These are phyloP conservation scores for Acanthamoeba castellanii DNA, from an alignment of 208 protist genomes.

Conservation along the genomic window DNA sequence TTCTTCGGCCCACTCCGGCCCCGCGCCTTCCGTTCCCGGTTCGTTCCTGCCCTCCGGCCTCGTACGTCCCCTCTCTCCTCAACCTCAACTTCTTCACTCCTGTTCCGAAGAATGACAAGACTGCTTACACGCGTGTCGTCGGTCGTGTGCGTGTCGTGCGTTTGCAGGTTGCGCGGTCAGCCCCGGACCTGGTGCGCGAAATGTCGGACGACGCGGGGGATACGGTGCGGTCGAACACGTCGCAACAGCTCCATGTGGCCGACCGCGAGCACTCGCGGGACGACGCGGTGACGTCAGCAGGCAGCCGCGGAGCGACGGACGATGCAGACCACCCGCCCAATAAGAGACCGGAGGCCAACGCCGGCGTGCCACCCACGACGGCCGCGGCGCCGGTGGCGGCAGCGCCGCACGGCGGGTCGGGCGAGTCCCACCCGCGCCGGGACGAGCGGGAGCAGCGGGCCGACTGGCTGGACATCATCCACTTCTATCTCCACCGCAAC, in stretches of 20 bases:
- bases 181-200: constrained; percentile 2
- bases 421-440: background rate
- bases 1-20: too few species aligned
- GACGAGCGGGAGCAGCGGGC: constrained; percentile 40
- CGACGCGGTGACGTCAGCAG: background rate
- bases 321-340: background rate
- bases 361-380: background rate
- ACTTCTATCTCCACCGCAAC: constrained; percentile 60
- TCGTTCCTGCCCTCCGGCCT: background rate
- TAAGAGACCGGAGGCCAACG: background rate
- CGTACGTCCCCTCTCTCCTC: background rate
- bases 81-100: too few species aligned
- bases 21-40: background rate
- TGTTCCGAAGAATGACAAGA: background rate
- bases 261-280: constrained; percentile 14
- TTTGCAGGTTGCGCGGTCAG: constrained; percentile 2
- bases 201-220: background rate
- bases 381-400: background rate
- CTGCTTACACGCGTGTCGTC: background rate
- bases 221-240: background rate
- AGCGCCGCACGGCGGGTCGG: background rate
- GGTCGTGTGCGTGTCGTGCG: background rate
- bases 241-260: background rate
- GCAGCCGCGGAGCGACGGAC: background rate
- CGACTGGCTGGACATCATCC: constrained; percentile 59